These are phyloP conservation scores for Colletotrichum tamarilloi DNA, from an alignment of 2,329 filamentous ascomycete genomes.

Conservation along the genomic window DNA sequence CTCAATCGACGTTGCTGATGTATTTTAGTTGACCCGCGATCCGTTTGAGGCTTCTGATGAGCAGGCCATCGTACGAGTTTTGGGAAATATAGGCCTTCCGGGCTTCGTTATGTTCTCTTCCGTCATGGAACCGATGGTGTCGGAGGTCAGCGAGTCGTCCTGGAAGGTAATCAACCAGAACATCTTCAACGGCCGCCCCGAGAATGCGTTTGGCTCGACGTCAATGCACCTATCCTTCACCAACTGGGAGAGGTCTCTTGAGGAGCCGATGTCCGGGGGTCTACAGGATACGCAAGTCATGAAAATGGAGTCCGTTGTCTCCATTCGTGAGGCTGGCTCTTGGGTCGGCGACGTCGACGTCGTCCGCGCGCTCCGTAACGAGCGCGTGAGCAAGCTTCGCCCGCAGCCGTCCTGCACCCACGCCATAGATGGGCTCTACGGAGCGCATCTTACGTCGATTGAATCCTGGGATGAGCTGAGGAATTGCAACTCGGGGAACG, in stretches of 20 bases:
- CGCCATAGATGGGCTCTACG: neutral
- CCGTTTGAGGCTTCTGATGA: neutral
- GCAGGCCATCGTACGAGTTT: neutral
- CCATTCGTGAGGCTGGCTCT: neutral
- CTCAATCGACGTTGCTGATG: too few species aligned
- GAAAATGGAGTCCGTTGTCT: neutral
- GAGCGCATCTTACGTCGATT: neutral
- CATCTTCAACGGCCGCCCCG: neutral
- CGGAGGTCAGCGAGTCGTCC: neutral
- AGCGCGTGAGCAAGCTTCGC: neutral
- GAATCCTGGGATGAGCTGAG: neutral
- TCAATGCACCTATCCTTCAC: neutral
- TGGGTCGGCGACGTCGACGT: neutral
- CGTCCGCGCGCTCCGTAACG: neutral
- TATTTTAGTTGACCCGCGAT: neutral
- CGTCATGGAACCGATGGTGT: neutral
- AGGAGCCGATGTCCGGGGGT: neutral
- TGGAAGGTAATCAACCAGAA: neutral
- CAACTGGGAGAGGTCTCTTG: neutral
- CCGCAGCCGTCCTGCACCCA: neutral
- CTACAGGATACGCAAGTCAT: neutral
- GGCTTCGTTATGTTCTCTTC: neutral
- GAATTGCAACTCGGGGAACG: neutral
- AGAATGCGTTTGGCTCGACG: neutral
- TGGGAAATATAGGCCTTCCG: neutral